Conservation (phyloP, 192 early-diverging fungal species). For the Geranomyces variabilis region DNA sequence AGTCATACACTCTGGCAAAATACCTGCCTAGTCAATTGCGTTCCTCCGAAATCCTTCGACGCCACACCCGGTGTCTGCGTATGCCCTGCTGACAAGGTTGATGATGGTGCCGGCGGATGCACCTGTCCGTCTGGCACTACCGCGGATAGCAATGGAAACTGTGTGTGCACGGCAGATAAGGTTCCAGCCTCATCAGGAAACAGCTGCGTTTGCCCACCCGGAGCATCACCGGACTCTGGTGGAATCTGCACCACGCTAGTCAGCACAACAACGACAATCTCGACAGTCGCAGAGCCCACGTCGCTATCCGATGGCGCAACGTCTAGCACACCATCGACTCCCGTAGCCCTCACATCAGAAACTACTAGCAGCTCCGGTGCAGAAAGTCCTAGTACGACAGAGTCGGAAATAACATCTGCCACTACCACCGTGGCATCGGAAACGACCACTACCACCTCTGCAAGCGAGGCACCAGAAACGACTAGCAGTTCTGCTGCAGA, state of each 20-base stretch:
- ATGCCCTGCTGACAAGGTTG: constrained; percentile 2
- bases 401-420: not conserved
- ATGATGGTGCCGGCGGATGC: not conserved
- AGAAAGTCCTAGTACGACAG: not conserved
- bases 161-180: constrained; percentile 5
- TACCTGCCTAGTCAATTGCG: constrained; percentile 4
- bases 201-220: constrained; percentile 5
- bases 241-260: not conserved
- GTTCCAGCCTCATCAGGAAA: not conserved
- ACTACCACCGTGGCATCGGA: not conserved
- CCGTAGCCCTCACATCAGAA: too few species aligned
- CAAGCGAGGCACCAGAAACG: too few species aligned
- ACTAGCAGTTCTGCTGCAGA: not conserved
- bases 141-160: not conserved
- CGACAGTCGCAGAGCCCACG: not conserved
- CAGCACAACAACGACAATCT: too few species aligned
- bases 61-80: constrained; percentile 1
- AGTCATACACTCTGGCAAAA: constrained; percentile 18
- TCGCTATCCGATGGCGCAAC: not conserved
- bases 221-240: not conserved
- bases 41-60: not conserved
- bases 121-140: not conserved
- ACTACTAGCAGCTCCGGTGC: not conserved
- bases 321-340: too few species aligned
- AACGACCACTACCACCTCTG: not conserved